Conservation (phyloP, 768 basidiomycete species). For the Agaricus blazei region DNA sequence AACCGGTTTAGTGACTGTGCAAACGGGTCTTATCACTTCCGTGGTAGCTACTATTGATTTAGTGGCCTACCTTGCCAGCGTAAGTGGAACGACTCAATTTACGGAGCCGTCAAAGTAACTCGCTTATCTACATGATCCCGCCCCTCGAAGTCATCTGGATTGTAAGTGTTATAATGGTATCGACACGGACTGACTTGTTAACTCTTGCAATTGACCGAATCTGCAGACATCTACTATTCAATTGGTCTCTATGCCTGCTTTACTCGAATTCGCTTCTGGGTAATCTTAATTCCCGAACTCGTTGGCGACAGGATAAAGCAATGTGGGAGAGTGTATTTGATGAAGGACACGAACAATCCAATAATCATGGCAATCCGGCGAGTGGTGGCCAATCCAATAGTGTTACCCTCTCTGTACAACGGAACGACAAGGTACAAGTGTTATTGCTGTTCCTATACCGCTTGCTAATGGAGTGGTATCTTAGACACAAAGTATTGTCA, state of each 20-base stretch:
- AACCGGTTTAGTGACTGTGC: conserved; percentile 26
- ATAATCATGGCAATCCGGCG: neutral
- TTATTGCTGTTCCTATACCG: neutral
- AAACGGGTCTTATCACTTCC: conserved; percentile 31
- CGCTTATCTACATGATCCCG: neutral
- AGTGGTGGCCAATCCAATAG: neutral
- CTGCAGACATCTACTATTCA: neutral
- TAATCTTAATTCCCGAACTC: conserved; percentile 27
- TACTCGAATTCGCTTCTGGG: conserved; percentile 38
- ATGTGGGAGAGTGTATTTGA: neutral
- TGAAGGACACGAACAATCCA: neutral
- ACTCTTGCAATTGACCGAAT: too few relatives aligned
- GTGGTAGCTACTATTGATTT: conserved; percentile 28
- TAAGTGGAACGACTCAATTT: conserved; percentile 9
- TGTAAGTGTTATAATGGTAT: conserved; percentile 4
- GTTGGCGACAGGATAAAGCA: conserved; percentile 18
- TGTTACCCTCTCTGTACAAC: too few relatives aligned
- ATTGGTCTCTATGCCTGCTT: conserved; percentile 26
- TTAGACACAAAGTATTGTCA: neutral
- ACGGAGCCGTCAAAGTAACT: neutral
- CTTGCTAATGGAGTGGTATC: neutral
- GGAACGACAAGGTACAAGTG: neutral
- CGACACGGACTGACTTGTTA: too few relatives aligned
- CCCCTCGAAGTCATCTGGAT: conserved; percentile 10
- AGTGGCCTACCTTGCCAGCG: conserved; percentile 24